Base-by-base conservation (phyloP, 2,329 filamentous ascomycete species). In the Harringtonia aguacate region DNA sequence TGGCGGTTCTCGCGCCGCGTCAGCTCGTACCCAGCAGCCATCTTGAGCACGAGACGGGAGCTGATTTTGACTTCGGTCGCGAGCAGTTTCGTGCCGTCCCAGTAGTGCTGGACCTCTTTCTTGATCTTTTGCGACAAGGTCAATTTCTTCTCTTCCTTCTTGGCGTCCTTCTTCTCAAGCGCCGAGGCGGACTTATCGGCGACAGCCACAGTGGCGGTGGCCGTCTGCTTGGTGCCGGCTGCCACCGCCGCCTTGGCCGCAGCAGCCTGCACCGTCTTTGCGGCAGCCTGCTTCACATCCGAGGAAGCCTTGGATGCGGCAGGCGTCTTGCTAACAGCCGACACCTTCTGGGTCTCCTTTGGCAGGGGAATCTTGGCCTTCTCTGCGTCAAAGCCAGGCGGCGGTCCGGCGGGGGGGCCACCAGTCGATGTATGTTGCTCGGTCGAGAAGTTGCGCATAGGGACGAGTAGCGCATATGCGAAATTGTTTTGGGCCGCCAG, bases 1-100 rank as follows among this genome's bases (percentile, higher is more conserved):
- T 97, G 92, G 58, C 89, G 79, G 66, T 92, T 79, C 68, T 98
- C 92, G 68, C 92, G 80, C 51, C 92, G 81, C 47, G 86, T 95
- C 51, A 98, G 78, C 65, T 98, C 92, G 66, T 98, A 98, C 8
- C 92, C 92, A 47, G 86, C 89, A 14, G 89, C 88, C 92, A 98
- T 98, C 71, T 95, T 97, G 62, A 95, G 64, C 7, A 89, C 92
- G 52, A 98, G 69, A 50, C 83, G 83, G 49, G 84, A 86, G 62
- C 90, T 97, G 61, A 98, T 98, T 64, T 72, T 86, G 59, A 97
- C 81, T 66, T 98, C 92, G 2, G 87, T 85, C 20, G 83, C 89
- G 53, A 98, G 71, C 56, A 98, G 72, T 66, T 98, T 98, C 24
- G 88, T 97, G 48, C 92, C 92, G 65, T 98, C 92, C 90, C 92